A percentile compares a stretch with the other conserved stretches of the same genome.
These are phyloP conservation scores for Davidsoniella australis DNA, from an alignment of 2,329 filamentous ascomycete species.

Conservation along the genomic window DNA sequence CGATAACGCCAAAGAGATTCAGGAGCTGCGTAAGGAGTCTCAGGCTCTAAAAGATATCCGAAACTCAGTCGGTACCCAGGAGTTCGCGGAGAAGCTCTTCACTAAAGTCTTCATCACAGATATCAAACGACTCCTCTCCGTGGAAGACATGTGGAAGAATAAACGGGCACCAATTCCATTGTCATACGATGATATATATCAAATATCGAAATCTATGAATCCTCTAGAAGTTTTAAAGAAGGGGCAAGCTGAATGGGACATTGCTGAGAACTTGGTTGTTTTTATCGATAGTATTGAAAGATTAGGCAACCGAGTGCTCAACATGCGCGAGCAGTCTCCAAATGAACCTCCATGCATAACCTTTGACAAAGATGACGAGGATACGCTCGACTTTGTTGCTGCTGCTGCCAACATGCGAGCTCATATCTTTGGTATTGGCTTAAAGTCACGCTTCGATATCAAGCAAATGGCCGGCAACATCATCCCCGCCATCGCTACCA, in stretches of 20 bases:
- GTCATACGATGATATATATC: conserved; percentile 39
- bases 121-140: conserved; percentile 62
- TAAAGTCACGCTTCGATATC: conserved; percentile 84
- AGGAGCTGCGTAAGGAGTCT: conserved; percentile 69
- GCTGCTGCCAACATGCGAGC: conserved; percentile 82
- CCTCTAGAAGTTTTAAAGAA: conserved; percentile 32
- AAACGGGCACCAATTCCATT: conserved; percentile 58
- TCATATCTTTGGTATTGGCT: conserved; percentile 72
- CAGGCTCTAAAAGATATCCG: conserved; percentile 70
- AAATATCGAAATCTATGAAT: too few species aligned
- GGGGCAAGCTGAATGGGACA: conserved; percentile 65
- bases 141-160: conserved; percentile 94
- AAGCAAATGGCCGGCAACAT: conserved; percentile 99
- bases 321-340: conserved; percentile 36
- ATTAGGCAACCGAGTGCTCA: conserved; percentile 55
- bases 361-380: conserved; percentile 94
- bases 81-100: conserved; percentile 69
- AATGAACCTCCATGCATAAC: conserved; percentile 48
- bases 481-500: conserved; percentile 94
- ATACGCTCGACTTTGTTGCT: conserved; percentile 88
- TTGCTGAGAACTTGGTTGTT: conserved; percentile 68
- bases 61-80: conserved; percentile 57
- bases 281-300: conserved; percentile 72
- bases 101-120: conserved; percentile 85
- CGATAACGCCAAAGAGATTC: conserved; percentile 78